Evolutionary conservation across 2,329 filamentous ascomycete genomes (phyloP).

Genomic region (Calonectria pauciramosa): DNA sequence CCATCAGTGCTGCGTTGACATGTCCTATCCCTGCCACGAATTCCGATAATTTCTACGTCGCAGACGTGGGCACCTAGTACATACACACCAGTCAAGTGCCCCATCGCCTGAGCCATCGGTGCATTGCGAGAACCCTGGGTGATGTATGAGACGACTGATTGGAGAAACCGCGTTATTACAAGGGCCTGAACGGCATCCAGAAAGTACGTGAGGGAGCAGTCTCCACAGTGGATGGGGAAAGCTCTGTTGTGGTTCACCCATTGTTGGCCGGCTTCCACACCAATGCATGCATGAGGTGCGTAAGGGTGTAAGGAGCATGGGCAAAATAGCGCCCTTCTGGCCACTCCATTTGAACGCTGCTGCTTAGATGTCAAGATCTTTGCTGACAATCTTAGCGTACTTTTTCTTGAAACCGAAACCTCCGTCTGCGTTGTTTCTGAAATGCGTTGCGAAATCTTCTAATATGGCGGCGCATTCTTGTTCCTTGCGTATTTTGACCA

Average conservation of each 20-base stretch:
- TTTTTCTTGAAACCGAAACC: background rate
- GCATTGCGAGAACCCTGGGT: background rate
- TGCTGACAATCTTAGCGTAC: background rate
- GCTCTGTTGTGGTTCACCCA: conserved; percentile 17
- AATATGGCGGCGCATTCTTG: background rate
- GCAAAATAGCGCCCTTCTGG: conserved; percentile 1
- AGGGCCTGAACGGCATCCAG: background rate
- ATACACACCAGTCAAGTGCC: background rate
- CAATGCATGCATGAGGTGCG: conserved; percentile 33
- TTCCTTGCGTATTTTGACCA: background rate
- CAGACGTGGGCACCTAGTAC: background rate
- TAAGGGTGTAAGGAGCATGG: conserved; percentile 20
- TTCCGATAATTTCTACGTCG: background rate
- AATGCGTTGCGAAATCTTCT: background rate
- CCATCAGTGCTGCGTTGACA: background rate
- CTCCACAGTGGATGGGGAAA: conserved; percentile 11
- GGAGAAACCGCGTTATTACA: background rate
- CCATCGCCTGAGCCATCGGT: background rate
- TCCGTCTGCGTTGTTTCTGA: background rate
- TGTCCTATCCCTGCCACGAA: background rate
- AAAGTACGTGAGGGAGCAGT: conserved; percentile 1
- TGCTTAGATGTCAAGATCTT: background rate
- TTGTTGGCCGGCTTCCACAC: conserved; percentile 17
- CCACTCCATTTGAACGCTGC: background rate
- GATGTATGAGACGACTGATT: background rate